phyloP scores from a whole-genome alignment of 345 rosid species.

The Rhodamnia argentea region DNA sequence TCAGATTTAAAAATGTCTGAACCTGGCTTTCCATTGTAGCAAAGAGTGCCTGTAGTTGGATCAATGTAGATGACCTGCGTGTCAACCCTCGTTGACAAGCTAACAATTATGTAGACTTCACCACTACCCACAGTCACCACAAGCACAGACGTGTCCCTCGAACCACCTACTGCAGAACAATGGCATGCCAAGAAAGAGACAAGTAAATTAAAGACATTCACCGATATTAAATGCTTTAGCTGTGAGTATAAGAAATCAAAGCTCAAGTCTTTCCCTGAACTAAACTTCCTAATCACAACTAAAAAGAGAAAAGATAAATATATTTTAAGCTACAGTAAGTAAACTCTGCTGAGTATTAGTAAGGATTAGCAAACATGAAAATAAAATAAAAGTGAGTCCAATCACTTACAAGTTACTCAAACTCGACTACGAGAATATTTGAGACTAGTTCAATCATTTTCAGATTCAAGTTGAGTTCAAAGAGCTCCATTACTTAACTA shows the following conservation, averaged over 20 bases:
- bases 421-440: not conserved
- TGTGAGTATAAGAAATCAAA: not conserved
- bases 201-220: not conserved
- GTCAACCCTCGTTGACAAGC: constrained; percentile 49
- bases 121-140: constrained; percentile 61
- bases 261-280: not conserved
- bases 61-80: constrained; percentile 83
- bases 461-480: not conserved
- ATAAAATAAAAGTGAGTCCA: not conserved
- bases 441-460: not conserved
- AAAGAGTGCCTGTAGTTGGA: constrained; percentile 74
- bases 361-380: not conserved
- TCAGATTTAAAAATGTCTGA: constrained; percentile 61
- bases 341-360: not conserved
- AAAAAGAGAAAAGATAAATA: not conserved
- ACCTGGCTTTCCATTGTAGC: constrained; percentile 60
- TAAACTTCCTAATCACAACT: not conserved
- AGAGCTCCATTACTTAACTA: not conserved
- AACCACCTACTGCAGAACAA: constrained; percentile 37
- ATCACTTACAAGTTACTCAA: not conserved
- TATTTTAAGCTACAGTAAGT: not conserved
- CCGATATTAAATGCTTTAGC: not conserved
- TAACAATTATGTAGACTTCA: constrained; percentile 67
- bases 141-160: constrained; percentile 58
- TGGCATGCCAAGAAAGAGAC: not conserved